Percentiles rank a stretch among this genome's conserved stretches.
These are phyloP conservation scores for Backusella westeae DNA, from an alignment of 192 early-diverging fungal genomes.

Conservation along the genomic window DNA sequence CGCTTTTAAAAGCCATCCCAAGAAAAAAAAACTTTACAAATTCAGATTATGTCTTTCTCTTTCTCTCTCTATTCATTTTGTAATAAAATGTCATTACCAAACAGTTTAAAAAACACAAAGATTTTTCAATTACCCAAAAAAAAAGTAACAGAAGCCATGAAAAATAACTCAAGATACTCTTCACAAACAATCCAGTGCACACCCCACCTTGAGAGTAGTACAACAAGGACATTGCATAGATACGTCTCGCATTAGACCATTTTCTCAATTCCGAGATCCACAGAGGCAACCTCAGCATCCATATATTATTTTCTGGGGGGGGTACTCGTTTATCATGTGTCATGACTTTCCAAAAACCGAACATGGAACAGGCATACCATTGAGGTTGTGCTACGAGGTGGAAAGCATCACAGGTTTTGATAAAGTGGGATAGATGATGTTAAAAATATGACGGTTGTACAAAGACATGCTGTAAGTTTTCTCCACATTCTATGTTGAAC, in stretches of 20 bases:
- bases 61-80: too few species aligned
- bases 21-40: neutral
- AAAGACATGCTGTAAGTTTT: conserved; percentile 57
- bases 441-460: conserved; percentile 50
- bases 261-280: conserved; percentile 78
- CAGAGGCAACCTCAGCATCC: conserved; percentile 45
- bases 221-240: conserved; percentile 32
- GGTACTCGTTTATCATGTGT: conserved; percentile 65
- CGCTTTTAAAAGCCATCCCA: neutral
- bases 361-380: conserved; percentile 63
- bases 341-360: conserved; percentile 75
- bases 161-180: neutral
- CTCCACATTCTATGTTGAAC: neutral
- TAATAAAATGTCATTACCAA: neutral
- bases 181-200: neutral
- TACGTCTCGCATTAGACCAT: conserved; percentile 60
- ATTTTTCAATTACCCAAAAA: neutral
- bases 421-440: conserved; percentile 40
- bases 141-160: neutral
- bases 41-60: too few species aligned
- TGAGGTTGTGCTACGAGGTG: conserved; percentile 52
- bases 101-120: neutral
- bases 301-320: conserved; percentile 68
- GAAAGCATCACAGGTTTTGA: conserved; percentile 44
- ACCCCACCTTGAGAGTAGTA: neutral